Evolutionary conservation across 306 rosid genomes (phyloP).

Genomic region (Fragaria nilgerrensis): DNA sequence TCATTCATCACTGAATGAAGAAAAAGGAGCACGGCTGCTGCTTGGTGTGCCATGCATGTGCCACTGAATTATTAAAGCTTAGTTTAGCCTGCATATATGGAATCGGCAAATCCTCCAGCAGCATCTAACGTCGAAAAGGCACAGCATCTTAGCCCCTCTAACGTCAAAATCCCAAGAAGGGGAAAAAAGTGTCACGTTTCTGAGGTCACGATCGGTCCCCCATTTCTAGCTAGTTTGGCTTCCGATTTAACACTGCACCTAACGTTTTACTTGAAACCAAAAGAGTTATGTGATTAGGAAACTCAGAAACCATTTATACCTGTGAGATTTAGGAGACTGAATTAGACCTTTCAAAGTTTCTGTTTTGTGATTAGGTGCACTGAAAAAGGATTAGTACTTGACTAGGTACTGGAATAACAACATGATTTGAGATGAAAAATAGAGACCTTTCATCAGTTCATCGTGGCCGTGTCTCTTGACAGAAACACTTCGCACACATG

Average conservation of each 20-base stretch:
- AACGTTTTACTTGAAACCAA: constrained; percentile 16
- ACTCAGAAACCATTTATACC: neutral
- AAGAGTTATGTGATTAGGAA: neutral
- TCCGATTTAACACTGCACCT: constrained; percentile 39
- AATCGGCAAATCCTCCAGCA: constrained; percentile 28
- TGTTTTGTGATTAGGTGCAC: neutral
- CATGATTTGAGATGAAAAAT: neutral
- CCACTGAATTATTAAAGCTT: constrained; percentile 58
- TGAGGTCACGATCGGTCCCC: constrained; percentile 41
- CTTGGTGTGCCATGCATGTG: constrained; percentile 46
- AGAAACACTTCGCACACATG: neutral
- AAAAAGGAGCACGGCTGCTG: constrained; percentile 10
- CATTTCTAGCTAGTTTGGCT: constrained; percentile 10
- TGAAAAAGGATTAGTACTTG: neutral
- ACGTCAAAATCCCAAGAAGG: constrained; percentile 52
- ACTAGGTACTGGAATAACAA: neutral
- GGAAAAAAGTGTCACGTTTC: constrained; percentile 19
- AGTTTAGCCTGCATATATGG: constrained; percentile 10
- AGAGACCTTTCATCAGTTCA: neutral
- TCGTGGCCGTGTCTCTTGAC: neutral
- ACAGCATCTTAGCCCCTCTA: constrained; percentile 27
- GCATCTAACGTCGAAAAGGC: constrained; percentile 21
- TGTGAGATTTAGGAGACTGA: neutral
- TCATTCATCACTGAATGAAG: constrained; percentile 15
- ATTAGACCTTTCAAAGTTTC: neutral